A percentile compares a stretch with the other conserved stretches of the same genome.
Evolutionary conservation across 2,329 filamentous ascomycete genomes (phyloP).

Genomic region (Lecanoromycetidae sp.): DNA sequence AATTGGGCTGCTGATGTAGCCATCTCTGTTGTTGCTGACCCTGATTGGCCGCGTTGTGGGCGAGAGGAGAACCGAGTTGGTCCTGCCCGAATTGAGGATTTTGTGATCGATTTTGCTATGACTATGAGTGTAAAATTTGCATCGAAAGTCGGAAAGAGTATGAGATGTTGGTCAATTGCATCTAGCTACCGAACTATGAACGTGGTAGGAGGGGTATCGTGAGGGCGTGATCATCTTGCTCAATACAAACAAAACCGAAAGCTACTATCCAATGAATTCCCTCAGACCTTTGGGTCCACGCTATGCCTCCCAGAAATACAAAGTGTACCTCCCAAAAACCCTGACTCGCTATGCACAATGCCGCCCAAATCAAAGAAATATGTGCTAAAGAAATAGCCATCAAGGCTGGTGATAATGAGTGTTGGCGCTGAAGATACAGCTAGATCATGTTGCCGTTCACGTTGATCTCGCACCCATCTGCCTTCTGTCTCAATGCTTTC

Average conservation of each 20-base stretch:
- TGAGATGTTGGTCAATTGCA: not conserved
- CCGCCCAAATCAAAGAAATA: not conserved
- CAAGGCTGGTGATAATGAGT: not conserved
- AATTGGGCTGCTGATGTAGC: too few species aligned
- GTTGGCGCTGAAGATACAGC: not conserved
- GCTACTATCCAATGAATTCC: not conserved
- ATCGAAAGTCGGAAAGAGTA: not conserved
- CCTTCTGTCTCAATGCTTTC: conserved; percentile 74
- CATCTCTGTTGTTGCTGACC: too few species aligned
- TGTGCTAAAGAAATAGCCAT: not conserved
- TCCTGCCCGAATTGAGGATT: too few species aligned
- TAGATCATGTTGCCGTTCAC: conserved; percentile 69
- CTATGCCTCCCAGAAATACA: conserved; percentile 14
- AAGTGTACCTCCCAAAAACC: not conserved
- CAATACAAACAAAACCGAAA: not conserved
- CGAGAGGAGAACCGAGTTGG: too few species aligned
- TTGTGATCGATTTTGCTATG: too few species aligned
- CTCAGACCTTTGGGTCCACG: conserved; percentile 14
- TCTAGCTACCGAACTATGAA: conserved; percentile 6
- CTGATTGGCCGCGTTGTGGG: too few species aligned
- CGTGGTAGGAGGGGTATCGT: conserved; percentile 12
- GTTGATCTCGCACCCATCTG: conserved; percentile 68
- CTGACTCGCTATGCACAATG: conserved; percentile 11
- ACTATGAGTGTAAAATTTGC: too few species aligned
- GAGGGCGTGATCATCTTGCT: not conserved